Base-by-base conservation (phyloP, 768 basidiomycete genomes). In the Lentinula guzmanii region DNA sequence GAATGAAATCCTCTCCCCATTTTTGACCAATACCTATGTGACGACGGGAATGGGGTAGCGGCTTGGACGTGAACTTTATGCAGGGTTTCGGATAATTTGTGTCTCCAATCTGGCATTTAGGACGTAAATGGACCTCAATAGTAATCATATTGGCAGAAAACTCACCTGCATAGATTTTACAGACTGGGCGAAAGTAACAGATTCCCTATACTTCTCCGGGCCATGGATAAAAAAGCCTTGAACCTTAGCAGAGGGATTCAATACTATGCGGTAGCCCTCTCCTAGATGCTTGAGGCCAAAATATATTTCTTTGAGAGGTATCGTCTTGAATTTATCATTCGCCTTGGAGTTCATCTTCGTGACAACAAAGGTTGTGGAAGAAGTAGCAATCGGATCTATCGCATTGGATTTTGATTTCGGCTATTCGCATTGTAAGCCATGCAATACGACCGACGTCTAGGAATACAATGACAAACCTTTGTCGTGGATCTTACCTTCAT, bases 271-370 rank as follows among this genome's bases (percentile, higher is more conserved):
- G 48, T 62, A 65, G 13, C 65, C 39, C 10, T 63, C 63, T 0
- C 51, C 46, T 39, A 65, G 64, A 34, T 56, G 62, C 53, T 68
- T 68, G 35, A 51, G 62, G 3, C 71, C 71, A 37, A 69, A 61
- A 62, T 62, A 69, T 66, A 67, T 69, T 21, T 67, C 69, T 55
- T 64, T 63, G n/a, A 71, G 59, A 37, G 68, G 67, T 35, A 70
- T 39, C 2, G 10, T 34, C 24, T 56, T 42, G 18, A 18, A 48
- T 16, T 56, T n/a, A 16, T 0, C 16, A 45, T 10, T 28, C 33
- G 56, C 3, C 21, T 54, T 54, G 16, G 9, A 8, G 15, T 39
- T 33, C 7, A 2, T 46, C 21, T 31, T 34, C 33, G 13, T 28
- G 3, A 28, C 28, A 0, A 28, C 28, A 11, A n/a, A 58, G 2